These are phyloP conservation scores for Chaetomium strumarium DNA, from an alignment of 2,329 filamentous ascomycete genomes.

Conservation along the genomic window DNA sequence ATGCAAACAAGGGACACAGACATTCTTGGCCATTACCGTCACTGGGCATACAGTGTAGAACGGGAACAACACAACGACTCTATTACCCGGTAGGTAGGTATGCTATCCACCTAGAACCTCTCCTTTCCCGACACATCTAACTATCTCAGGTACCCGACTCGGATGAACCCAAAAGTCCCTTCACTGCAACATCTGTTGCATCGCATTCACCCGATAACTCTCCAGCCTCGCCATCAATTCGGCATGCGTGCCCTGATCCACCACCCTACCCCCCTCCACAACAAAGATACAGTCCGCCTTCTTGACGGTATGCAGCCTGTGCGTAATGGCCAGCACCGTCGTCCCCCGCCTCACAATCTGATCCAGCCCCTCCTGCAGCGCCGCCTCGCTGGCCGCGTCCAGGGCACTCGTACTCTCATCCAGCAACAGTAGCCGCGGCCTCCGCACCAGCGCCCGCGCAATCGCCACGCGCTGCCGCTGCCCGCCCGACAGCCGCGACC, in stretches of 20 bases:
- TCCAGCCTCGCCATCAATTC: conserved; percentile 50
- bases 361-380: conserved; percentile 73
- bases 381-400: conserved; percentile 68
- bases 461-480: conserved; percentile 94
- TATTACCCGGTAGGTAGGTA: too few species aligned
- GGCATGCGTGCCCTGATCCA: conserved; percentile 74
- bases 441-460: conserved; percentile 80
- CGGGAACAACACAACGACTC: too few species aligned
- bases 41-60: too few species aligned
- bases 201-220: conserved; percentile 30
- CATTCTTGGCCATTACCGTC: too few species aligned
- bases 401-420: conserved; percentile 76
- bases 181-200: conserved; percentile 26
- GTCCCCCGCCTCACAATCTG: conserved; percentile 66
- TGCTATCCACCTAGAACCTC: too few species aligned
- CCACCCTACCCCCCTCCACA: conserved; percentile 80
- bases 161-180: not conserved
- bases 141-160: too few species aligned
- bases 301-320: conserved; percentile 83
- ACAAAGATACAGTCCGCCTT: conserved; percentile 93
- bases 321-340: conserved; percentile 89
- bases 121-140: too few species aligned
- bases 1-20: not conserved
- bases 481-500: conserved; percentile 77
- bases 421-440: conserved; percentile 76